phyloP scores from a whole-genome alignment of 202 grass and related monocot genomes.

The Cymbopogon flexuosus region DNA sequence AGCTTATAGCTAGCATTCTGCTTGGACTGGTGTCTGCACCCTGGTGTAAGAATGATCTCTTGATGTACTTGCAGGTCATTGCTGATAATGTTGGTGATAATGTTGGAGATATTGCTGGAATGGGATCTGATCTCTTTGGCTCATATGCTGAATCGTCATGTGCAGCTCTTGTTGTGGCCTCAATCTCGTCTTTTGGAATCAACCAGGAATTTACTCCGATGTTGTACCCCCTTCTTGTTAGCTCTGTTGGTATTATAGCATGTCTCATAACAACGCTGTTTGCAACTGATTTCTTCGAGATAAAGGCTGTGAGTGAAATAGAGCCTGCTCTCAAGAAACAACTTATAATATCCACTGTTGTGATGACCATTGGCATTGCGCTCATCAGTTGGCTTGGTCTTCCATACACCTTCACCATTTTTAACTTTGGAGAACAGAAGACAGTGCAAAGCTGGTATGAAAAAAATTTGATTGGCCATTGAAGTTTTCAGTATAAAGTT shows the following conservation, averaged over 20 bases:
- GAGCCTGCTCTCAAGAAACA: constrained; percentile 71
- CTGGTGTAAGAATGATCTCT: constrained; percentile 5
- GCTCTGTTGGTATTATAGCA: constrained; percentile 52
- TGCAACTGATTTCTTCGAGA: constrained; percentile 75
- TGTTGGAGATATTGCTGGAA: constrained; percentile 86
- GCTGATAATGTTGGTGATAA: constrained; percentile 88
- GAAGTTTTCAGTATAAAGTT: background rate
- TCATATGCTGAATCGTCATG: constrained; percentile 82
- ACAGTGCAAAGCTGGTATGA: constrained; percentile 65
- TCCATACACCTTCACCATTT: constrained; percentile 77
- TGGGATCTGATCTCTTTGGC: constrained; percentile 84
- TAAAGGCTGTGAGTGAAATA: constrained; percentile 62
- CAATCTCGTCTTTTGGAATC: constrained; percentile 78
- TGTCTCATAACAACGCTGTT: constrained; percentile 77
- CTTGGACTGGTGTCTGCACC: background rate
- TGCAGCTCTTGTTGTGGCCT: constrained; percentile 79
- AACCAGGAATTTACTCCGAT: constrained; percentile 70
- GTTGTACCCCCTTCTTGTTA: constrained; percentile 69
- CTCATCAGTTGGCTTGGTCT: constrained; percentile 67
- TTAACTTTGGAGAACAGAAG: constrained; percentile 73
- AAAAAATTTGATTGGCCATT: background rate
- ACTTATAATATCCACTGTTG: constrained; percentile 61
- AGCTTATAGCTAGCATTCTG: background rate
- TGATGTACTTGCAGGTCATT: constrained; percentile 54
- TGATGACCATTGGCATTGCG: constrained; percentile 79